Evolutionary conservation across 768 basidiomycete genomes (phyloP), one percentile per base, ranked within the genome.

Genomic region (Mycena metata): DNA sequence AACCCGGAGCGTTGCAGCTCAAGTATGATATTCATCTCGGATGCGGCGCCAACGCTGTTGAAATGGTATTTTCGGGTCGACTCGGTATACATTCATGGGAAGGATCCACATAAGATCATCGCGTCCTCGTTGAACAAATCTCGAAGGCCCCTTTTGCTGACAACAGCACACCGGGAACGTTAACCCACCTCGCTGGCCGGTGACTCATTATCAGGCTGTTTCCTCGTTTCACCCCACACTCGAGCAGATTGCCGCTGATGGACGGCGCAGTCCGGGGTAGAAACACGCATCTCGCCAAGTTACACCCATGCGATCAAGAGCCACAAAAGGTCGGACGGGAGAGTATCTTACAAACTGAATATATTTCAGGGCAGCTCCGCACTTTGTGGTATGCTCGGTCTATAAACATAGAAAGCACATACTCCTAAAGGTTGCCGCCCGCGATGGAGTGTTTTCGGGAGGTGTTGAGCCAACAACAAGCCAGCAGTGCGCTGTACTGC

Each of bases 191-290:
- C 36, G 11, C 35, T 26, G 21, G 26, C 55, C 11, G 4, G 6
- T 23, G 43, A 58, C 43, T 58, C 57, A 58, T 5, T 33, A 58
- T 58, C 57, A 58, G 24, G 56, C 43, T 57, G 57, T 58, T 45
- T 43, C 23, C 17, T 39, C 9, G 57, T 46, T 58, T 52, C 51
- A 36, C 33, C 55, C 17, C 57, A 58, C 51, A 56, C 16, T 57
- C 50, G 47, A 57, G 45, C 54, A 64, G 63, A 64, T 64, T 64
- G 63, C 63, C 63, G 63, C 63, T 64, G 43, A 46, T 30, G 19
- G 5, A 26, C 16, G 7, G 36, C 36, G 45, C 35, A 39, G 41
- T 24, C 43, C 16, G 54, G 33, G 26, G 56, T 43, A 57, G 17
- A 42, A 54, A 55, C 36, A 49, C n/a, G 26, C 26, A 52, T 51